Percentiles rank a stretch among this genome's conserved stretches.
Conservation (phyloP, 2,329 filamentous ascomycete genomes). For the Purpureocillium takamizusanense region DNA sequence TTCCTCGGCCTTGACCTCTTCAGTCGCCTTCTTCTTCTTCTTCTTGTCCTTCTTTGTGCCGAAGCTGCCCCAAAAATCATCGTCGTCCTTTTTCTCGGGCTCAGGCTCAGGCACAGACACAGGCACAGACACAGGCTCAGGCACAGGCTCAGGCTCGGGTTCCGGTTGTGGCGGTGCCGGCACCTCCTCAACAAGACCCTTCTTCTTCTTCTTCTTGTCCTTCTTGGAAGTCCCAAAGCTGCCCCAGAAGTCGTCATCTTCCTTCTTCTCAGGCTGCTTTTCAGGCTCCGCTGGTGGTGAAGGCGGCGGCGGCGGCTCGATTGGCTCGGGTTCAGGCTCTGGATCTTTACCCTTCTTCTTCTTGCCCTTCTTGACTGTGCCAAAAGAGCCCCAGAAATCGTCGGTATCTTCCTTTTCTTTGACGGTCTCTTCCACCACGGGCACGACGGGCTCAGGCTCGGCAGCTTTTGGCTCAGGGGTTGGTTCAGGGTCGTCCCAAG, state of each 20-base stretch:
- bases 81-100: constrained; percentile 19
- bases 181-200: constrained; percentile 11
- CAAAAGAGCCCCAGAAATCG: constrained; percentile 16
- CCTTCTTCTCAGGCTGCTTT: constrained; percentile 17
- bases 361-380: constrained; percentile 11
- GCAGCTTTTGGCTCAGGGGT: constrained; percentile 13
- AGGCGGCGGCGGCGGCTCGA: background rate
- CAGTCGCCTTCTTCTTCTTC: constrained; percentile 15
- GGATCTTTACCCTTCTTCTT: constrained; percentile 11
- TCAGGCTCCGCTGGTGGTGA: constrained; percentile 10
- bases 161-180: constrained; percentile 7
- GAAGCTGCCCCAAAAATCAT: constrained; percentile 16
- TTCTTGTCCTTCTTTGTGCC: constrained; percentile 20
- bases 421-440: constrained; percentile 1
- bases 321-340: constrained; percentile 1
- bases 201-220: constrained; percentile 19
- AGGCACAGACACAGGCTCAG: constrained; percentile 7
- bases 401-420: constrained; percentile 12
- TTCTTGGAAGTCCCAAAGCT: constrained; percentile 15
- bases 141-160: constrained; percentile 7
- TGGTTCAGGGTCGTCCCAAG: constrained; percentile 13
- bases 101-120: constrained; percentile 12
- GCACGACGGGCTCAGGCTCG: background rate
- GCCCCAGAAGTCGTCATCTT: constrained; percentile 20
- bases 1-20: constrained; percentile 10